Evolutionary conservation across 371 early-diverging fungal species (phyloP).

Genomic region (Mortierella polycephala): DNA sequence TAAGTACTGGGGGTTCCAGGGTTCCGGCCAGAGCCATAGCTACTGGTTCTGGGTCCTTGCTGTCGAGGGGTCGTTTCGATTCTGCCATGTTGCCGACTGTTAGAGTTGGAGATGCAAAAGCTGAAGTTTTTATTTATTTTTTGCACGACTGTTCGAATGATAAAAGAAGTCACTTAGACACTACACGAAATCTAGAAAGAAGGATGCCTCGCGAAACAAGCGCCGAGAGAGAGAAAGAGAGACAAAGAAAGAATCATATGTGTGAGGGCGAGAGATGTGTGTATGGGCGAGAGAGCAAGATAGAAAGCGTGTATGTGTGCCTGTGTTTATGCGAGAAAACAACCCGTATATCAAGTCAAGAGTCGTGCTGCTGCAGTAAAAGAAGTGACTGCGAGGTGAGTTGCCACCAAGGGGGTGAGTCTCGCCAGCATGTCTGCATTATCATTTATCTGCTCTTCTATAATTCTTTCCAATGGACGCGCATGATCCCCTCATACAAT

Average conservation of each 20-base stretch:
- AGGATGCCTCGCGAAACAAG: too few species aligned
- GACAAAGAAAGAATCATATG: too few species aligned
- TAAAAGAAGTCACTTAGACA: too few species aligned
- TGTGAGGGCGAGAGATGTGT: too few species aligned
- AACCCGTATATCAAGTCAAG: too few species aligned
- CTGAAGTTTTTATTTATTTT: not conserved
- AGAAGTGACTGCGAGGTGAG: conserved; percentile 16
- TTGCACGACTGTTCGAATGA: too few species aligned
- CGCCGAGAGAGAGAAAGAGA: too few species aligned
- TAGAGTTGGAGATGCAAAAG: not conserved
- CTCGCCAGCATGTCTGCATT: too few species aligned
- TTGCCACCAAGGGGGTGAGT: conserved; percentile 16
- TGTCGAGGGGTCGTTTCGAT: conserved; percentile 38
- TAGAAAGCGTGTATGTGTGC: too few species aligned
- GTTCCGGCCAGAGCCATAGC: conserved; percentile 46
- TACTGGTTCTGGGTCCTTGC: conserved; percentile 36
- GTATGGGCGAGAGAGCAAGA: too few species aligned
- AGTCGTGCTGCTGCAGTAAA: not conserved
- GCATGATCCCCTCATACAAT: conserved; percentile 10
- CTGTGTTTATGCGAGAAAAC: too few species aligned
- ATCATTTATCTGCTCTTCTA: not conserved
- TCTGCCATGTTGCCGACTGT: conserved; percentile 34
- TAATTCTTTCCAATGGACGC: conserved; percentile 7
- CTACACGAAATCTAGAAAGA: too few species aligned
- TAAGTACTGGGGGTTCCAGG: conserved; percentile 34